These are phyloP conservation scores for Dioscorea cayenensis DNA, from an alignment of 116 monocot genomes.

Conservation along the genomic window DNA sequence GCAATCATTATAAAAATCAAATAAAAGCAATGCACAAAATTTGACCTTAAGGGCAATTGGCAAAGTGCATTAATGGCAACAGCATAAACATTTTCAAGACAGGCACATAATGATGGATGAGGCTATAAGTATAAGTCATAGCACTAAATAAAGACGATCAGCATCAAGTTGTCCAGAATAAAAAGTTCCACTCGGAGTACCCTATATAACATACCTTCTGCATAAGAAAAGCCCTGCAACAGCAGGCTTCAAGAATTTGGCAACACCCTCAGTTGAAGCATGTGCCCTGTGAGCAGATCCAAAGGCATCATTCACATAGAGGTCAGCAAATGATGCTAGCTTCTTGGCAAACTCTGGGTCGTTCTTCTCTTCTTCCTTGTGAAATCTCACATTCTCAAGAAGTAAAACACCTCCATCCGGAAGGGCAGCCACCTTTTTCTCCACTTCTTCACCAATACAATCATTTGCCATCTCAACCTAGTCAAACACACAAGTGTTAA, in stretches of 20 bases:
- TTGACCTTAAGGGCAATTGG: neutral
- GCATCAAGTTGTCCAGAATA: no score
- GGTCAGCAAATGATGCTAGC: slow-evolving; percentile 40
- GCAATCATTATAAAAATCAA: neutral
- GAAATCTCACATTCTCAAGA: slow-evolving; percentile 52
- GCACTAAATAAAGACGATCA: no score
- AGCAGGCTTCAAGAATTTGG: slow-evolving; percentile 47
- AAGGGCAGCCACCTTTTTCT: slow-evolving; percentile 37
- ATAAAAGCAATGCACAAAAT: neutral
- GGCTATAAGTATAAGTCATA: no score
- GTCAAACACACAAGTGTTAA: neutral
- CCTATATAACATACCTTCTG: slow-evolving; percentile 28
- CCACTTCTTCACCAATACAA: slow-evolving; percentile 41
- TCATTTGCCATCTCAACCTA: slow-evolving; percentile 51
- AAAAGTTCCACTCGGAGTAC: no score
- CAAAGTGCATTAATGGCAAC: no score
- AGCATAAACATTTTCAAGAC: no score
- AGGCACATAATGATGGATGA: no score
- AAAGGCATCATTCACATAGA: slow-evolving; percentile 58
- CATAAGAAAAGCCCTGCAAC: slow-evolving; percentile 52
- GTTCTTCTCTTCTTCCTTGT: slow-evolving; percentile 54
- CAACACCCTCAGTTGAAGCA: slow-evolving; percentile 61
- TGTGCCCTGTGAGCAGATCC: slow-evolving; percentile 55
- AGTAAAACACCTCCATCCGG: slow-evolving; percentile 45
- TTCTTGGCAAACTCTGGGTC: slow-evolving; percentile 53